Evolutionary conservation across 345 rosid genomes (phyloP), one percentile per base, ranked within the genome.

Genomic region (Microcos paniculata): DNA sequence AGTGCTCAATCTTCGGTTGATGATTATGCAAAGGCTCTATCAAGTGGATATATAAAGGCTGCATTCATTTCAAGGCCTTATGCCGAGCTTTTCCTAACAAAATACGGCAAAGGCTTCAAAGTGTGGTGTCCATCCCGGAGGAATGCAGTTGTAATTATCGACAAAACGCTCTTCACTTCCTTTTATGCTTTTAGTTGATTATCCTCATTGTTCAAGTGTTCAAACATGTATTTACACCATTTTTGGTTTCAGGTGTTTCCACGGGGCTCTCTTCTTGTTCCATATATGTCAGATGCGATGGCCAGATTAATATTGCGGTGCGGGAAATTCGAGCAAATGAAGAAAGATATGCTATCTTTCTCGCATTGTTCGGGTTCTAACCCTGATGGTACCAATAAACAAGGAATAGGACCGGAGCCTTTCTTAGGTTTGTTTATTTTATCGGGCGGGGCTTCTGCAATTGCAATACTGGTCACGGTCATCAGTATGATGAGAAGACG

Each of bases 1-100:
- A n/a, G n/a, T 23, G 4, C 42, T 49, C 58, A 30, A 19, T 69
- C 67, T 24, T 76, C 80, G 0, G 30, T 40, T 9, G 55, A 76
- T 42, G 80, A 80, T 14, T 75, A 72, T 61, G 76, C 71, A 30
- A 46, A 72, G 13, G 75, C 80, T 42, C 49, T 80, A 56, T n/a
- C 51, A 26, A 66, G 43, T 6, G 80, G 77, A 49, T 13, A 66
- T 3, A 58, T 80, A n/a, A 57, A 26, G 40, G 80, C 71, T 49
- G 83, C 77, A 18, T 76, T 76, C 52, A 3, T 80, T 23, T 26
- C 55, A 21, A 23, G 7, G 6, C 80, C 83, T 26, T 45, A 66
- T 31, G 70, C 52, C 35, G 5, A 58, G 1, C 2, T 71, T 35
- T 53, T 71, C 35, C 31, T 14, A 2, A 30, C 62, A 52, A 70